Conservation (phyloP, 306 rosid genomes). For the Acacia crassicarpa region DNA sequence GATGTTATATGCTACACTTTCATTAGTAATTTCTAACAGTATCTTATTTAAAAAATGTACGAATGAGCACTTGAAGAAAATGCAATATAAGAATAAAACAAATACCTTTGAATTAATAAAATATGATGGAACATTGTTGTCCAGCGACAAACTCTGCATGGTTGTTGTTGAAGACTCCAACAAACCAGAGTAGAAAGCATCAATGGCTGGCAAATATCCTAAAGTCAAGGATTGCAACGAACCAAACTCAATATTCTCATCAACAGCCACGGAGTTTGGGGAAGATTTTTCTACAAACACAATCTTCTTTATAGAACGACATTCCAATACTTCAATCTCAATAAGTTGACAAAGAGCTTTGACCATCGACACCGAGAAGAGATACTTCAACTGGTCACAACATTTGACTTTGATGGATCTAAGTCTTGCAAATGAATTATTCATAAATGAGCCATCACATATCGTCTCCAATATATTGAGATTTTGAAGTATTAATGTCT, state of each 20-base stretch:
- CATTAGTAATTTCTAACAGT: no score
- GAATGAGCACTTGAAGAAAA: no score
- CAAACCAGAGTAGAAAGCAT: background rate
- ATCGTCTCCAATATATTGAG: background rate
- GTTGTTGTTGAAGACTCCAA: background rate
- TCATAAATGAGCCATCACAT: background rate
- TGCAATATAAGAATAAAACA: background rate
- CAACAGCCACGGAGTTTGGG: background rate
- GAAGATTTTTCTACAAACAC: background rate
- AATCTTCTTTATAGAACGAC: background rate
- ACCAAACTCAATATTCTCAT: background rate
- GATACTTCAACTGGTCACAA: background rate
- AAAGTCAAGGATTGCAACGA: background rate
- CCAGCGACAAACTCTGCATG: background rate
- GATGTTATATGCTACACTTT: no score
- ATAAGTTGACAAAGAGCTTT: background rate
- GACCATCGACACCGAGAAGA: background rate
- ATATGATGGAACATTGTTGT: background rate
- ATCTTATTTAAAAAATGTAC: no score
- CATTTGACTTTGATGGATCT: background rate
- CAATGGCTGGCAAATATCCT: background rate
- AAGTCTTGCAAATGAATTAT: background rate
- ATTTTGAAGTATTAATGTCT: background rate
- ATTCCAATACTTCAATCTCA: background rate
- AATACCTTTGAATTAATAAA: background rate